Base-by-base conservation (phyloP, 148 eudicot genomes). In the Chenopodium berlandieri region DNA sequence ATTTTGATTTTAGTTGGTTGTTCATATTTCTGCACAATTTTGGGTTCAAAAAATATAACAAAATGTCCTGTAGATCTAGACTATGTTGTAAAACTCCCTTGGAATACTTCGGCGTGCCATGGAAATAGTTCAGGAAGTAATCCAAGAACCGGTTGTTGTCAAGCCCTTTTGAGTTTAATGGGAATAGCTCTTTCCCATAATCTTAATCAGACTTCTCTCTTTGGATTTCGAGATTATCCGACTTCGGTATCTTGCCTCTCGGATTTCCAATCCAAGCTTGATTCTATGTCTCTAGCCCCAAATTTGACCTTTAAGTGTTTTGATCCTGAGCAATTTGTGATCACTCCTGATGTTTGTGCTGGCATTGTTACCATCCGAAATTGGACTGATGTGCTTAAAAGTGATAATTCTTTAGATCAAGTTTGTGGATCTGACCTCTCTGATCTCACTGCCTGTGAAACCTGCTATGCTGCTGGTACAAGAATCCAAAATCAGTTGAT, bases 401-500 rank as follows among this genome's bases (percentile, higher is more conserved):
- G 82, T 7, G 71, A 82, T 12, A 90, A 90, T 11, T 44, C 69
- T 9, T 72, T 94, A 25, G 93, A 90, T 74, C 79, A 84, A 32
- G 85, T 74, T 31, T 94, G 98, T 48, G 75, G 81, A 22, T 2
- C 85, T 19, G 89, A 91, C 78, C 79, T 92, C 11, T 79, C 89
- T 30, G 92, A 88, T 80, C 84, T 83, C 12, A 88, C 92, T 27
- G 47, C 88, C 0, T 94, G 98, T 81, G 91, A 85, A 46, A 82
- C 89, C 2, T 94, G 94, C 71, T 86, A 89, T 46, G 86, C 88
- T 37, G 94, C 94, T 9, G 94, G 94, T 30, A 83, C 90, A 10
- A 78, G 56, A 83, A 86, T 85, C 52, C 92, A 88, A 80, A 23
- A 88, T 7, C 63, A 80, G 63, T 82, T 92, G 84, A 83, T 85